phyloP scores from a whole-genome alignment of 345 rosid genomes.

The Sonneratia alba region DNA sequence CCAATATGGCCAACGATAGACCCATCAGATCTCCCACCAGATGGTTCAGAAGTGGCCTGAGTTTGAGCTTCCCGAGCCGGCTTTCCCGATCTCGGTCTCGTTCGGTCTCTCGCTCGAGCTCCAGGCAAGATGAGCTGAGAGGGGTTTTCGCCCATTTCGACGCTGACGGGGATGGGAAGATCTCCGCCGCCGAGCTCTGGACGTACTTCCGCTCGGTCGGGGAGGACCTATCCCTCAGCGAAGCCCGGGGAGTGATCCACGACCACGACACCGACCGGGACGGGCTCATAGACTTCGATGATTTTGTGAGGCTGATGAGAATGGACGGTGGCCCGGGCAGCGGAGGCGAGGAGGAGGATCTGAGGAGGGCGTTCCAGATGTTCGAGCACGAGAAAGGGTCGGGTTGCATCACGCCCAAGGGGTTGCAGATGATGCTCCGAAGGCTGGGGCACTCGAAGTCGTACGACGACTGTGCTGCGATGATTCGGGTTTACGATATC shows the following conservation, averaged over 20 bases:
- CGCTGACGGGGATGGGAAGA: conserved; percentile 59
- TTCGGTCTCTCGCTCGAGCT: conserved; percentile 1
- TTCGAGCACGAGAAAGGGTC: conserved; percentile 69
- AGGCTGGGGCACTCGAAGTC: conserved; percentile 61
- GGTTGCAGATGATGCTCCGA: conserved; percentile 62
- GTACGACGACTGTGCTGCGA: conserved; percentile 57
- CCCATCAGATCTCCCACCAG: conserved; percentile 3
- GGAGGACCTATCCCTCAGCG: conserved; percentile 52
- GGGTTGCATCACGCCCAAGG: conserved; percentile 67
- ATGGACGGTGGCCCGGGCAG: background rate
- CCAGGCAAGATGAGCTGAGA: conserved; percentile 31
- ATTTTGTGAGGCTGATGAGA: conserved; percentile 26
- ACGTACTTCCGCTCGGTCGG: conserved; percentile 62
- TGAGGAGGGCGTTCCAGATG: conserved; percentile 75
- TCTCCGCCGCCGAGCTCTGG: conserved; percentile 61
- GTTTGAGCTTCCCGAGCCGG: conserved; percentile 10
- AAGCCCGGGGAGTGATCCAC: conserved; percentile 42
- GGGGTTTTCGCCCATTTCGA: conserved; percentile 62
- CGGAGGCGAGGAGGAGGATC: conserved; percentile 29
- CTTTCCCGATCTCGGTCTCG: conserved; percentile 3
- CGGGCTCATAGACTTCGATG: conserved; percentile 49
- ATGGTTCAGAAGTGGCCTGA: conserved; percentile 13
- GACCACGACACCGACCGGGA: conserved; percentile 66
- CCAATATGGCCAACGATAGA: conserved; percentile 6
- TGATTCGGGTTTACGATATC: conserved; percentile 63